Conservation (phyloP, 2,329 filamentous ascomycete species). For the Dichotomopilus funicola region DNA sequence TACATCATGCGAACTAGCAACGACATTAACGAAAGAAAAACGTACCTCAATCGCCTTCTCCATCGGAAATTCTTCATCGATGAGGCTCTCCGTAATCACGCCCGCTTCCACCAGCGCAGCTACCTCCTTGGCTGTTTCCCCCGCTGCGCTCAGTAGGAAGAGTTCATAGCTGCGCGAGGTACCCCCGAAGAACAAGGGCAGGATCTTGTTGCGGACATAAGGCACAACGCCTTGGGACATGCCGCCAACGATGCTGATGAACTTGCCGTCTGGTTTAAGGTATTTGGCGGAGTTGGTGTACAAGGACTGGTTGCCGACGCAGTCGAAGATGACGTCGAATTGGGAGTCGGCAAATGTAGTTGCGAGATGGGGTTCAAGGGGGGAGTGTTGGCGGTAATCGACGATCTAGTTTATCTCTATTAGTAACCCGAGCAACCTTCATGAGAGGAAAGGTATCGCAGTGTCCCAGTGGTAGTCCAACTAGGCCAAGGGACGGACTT, state of each 20-base stretch:
- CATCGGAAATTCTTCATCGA: constrained; percentile 29
- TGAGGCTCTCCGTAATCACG: constrained; percentile 23
- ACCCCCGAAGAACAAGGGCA: constrained; percentile 29
- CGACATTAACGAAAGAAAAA: neutral
- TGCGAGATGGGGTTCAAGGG: constrained; percentile 32
- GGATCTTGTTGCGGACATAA: constrained; percentile 28
- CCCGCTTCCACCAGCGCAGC: constrained; percentile 26
- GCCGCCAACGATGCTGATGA: constrained; percentile 31
- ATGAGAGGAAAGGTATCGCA: too few species aligned
- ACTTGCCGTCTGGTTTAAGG: constrained; percentile 33
- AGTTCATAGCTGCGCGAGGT: constrained; percentile 28
- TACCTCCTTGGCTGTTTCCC: constrained; percentile 24
- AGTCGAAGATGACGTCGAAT: constrained; percentile 43
- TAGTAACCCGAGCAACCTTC: too few species aligned
- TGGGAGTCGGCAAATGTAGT: constrained; percentile 24
- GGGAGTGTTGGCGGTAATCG: constrained; percentile 34
- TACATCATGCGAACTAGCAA: neutral
- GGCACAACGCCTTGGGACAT: constrained; percentile 26
- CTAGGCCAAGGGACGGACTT: constrained; percentile 1
- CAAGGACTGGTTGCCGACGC: constrained; percentile 41
- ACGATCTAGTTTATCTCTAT: constrained; percentile 28
- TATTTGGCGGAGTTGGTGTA: constrained; percentile 36
- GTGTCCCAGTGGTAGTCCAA: too few species aligned
- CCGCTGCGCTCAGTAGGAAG: constrained; percentile 26
- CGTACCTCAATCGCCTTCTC: constrained; percentile 27